Evolutionary conservation across 345 rosid species (phyloP).

Genomic region (Heritiera littoralis): DNA sequence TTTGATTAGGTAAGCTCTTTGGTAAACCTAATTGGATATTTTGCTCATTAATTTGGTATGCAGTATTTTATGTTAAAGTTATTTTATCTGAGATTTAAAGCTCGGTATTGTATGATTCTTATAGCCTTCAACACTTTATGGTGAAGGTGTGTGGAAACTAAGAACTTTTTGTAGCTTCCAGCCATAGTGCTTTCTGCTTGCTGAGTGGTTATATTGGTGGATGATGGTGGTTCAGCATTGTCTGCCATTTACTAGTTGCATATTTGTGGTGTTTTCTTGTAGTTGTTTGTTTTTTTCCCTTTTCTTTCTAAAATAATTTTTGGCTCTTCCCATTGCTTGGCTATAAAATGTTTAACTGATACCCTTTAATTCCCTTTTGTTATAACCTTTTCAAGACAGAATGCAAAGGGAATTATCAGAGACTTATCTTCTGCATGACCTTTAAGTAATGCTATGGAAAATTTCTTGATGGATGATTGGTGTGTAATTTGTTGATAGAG

Average conservation of each 20-base stretch:
- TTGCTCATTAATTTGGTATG: neutral
- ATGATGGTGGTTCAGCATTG: neutral
- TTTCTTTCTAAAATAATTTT: neutral
- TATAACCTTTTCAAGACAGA: neutral
- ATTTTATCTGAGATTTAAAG: neutral
- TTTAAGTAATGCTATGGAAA: neutral
- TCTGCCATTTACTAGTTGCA: neutral
- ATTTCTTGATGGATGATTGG: neutral
- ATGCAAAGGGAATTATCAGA: neutral
- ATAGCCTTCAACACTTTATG: neutral
- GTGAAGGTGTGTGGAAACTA: neutral
- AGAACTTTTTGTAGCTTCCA: neutral
- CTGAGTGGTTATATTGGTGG: neutral
- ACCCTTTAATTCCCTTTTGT: neutral
- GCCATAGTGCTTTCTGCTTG: neutral
- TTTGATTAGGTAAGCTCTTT: neutral
- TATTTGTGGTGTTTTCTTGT: neutral
- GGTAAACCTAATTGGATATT: neutral
- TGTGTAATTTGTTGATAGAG: neutral
- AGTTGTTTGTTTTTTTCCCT: neutral
- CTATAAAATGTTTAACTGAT: neutral
- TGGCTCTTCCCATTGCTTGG: neutral
- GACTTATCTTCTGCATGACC: neutral
- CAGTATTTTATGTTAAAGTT: neutral
- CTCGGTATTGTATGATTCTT: neutral